Evolutionary conservation across 495 filamentous ascomycete species (phyloP).

Genomic region (Aspergillus taichungensis): DNA sequence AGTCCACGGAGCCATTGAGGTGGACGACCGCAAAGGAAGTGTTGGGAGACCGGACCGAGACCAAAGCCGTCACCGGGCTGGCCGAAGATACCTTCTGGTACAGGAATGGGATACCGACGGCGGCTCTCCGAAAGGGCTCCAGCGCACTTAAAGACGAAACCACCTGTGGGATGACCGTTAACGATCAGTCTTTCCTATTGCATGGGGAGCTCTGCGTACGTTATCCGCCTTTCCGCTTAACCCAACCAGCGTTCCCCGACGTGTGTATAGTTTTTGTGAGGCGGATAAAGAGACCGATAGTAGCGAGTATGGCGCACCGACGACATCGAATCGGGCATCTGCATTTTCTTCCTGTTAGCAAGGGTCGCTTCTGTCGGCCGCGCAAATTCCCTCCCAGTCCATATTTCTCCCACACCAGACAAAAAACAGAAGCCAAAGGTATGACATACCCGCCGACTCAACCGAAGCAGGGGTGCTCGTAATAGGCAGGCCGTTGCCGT

Average conservation of each 20-base stretch:
- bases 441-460: constrained; percentile 30
- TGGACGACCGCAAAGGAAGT: constrained; percentile 81
- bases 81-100: constrained; percentile 86
- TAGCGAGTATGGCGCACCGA: constrained; percentile 82
- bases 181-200: background rate
- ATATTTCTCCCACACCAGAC: background rate
- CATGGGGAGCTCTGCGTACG: constrained; percentile 38
- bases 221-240: constrained; percentile 86
- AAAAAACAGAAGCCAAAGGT: background rate
- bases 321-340: constrained; percentile 93
- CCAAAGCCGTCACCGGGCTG: constrained; percentile 72
- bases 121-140: constrained; percentile 66
- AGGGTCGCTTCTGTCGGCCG: background rate
- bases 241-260: constrained; percentile 81
- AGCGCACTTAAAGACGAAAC: constrained; percentile 84
- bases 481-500: constrained; percentile 32
- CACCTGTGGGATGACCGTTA: constrained; percentile 31
- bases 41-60: constrained; percentile 73
- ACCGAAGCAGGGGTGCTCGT: constrained; percentile 30
- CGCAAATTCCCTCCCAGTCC: background rate
- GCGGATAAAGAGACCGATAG: constrained; percentile 88
- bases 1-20: constrained; percentile 91
- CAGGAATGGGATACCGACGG: constrained; percentile 81
- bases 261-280: constrained; percentile 85
- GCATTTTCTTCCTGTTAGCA: constrained; percentile 4